Evolutionary conservation across 202 grass and related monocot species (phyloP).

Genomic region (Panicum virgatum): DNA sequence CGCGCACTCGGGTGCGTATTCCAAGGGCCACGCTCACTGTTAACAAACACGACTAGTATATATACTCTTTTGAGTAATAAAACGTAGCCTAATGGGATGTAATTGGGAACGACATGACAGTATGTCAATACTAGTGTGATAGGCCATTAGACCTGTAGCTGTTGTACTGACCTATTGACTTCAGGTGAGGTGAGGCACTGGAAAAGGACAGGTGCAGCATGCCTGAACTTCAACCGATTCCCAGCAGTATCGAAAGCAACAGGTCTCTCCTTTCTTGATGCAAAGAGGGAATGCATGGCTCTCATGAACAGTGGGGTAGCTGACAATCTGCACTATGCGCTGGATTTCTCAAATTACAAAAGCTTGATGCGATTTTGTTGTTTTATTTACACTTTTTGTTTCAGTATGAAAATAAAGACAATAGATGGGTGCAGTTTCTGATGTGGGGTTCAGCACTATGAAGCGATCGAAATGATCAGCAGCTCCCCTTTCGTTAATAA

Average conservation of each 20-base stretch:
- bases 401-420: neutral
- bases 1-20: conserved; percentile 19
- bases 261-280: neutral
- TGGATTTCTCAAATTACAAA: neutral
- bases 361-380: neutral
- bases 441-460: neutral
- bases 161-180: conserved; percentile 11
- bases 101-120: neutral
- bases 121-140: neutral
- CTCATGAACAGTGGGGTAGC: conserved; percentile 8
- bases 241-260: conserved; percentile 31
- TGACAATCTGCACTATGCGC: neutral
- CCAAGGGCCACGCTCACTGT: conserved; percentile 31
- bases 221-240: conserved; percentile 28
- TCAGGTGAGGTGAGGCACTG: neutral
- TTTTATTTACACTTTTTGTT: neutral
- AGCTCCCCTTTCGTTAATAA: neutral
- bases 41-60: neutral
- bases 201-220: conserved; percentile 19
- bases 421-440: neutral
- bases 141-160: neutral
- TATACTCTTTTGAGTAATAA: neutral
- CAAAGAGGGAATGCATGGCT: neutral
- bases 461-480: neutral
- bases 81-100: neutral